Evolutionary conservation across 306 rosid genomes (phyloP).

Genomic region (Dryas octopetala): DNA sequence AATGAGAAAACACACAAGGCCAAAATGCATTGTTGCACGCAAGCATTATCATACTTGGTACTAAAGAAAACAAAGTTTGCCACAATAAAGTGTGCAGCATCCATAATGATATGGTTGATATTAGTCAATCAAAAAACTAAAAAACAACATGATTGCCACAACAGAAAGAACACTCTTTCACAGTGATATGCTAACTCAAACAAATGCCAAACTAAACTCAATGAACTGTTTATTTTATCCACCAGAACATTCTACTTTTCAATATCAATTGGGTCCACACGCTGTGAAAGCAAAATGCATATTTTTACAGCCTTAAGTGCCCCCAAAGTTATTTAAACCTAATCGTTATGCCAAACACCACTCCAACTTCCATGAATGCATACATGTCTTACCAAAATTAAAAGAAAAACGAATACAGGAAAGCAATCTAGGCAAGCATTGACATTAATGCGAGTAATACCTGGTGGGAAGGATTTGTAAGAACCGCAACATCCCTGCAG

Average conservation of each 20-base stretch:
- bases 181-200: not conserved
- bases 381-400: not conserved
- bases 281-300: not conserved
- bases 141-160: not conserved
- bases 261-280: not conserved
- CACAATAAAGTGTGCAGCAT: slow-evolving; percentile 3
- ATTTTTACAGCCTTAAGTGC: not conserved
- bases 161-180: not conserved
- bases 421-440: not conserved
- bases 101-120: not conserved
- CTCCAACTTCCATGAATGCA: not conserved
- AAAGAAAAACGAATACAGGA: not conserved
- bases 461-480: slow-evolving; percentile 57
- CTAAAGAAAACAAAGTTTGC: not conserved
- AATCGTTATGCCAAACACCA: not conserved
- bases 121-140: not conserved
- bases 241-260: not conserved
- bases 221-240: not conserved
- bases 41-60: not conserved
- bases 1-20: not conserved
- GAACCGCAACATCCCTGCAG: slow-evolving; percentile 67
- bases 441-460: slow-evolving; percentile 32
- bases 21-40: not conserved
- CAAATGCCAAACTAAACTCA: not conserved
- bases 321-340: not conserved